Conservation (phyloP, 495 filamentous ascomycete genomes). For the Xylaria telfairii region DNA sequence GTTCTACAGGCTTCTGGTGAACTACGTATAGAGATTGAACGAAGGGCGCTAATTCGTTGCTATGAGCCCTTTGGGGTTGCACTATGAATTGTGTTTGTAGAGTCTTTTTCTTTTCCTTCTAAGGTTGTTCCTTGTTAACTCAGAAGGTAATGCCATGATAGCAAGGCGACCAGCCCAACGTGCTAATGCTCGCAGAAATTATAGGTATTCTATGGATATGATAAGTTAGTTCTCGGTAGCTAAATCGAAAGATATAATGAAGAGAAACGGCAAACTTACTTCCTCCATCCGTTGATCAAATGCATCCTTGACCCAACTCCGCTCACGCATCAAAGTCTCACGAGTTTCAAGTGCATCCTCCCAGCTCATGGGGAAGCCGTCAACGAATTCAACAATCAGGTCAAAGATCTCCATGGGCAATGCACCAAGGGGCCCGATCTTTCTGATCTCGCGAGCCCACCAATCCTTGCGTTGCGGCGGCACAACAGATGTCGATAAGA, state of each 20-base stretch:
- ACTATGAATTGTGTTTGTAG: not conserved
- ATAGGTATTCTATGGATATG: not conserved
- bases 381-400: constrained; percentile 28
- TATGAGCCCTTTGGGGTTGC: not conserved
- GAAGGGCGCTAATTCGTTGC: not conserved
- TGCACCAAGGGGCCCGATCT: constrained; percentile 1
- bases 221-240: not conserved
- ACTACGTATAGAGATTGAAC: not conserved
- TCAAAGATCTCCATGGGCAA: constrained; percentile 38
- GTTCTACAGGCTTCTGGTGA: not conserved
- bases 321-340: constrained; percentile 32
- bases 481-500: constrained; percentile 63
- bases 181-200: constrained; percentile 11
- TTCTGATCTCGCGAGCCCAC: constrained; percentile 44
- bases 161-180: no score
- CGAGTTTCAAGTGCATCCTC: constrained; percentile 30
- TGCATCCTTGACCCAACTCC: not conserved
- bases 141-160: not conserved
- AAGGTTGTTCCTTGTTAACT: not conserved
- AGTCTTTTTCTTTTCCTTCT: no score
- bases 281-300: not conserved
- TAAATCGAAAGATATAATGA: not conserved
- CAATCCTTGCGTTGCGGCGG: constrained; percentile 59
- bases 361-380: constrained; percentile 34
- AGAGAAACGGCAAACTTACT: constrained; percentile 2